Base-by-base conservation (phyloP, 2,329 filamentous ascomycete species). In the Colletotrichum cordylinicola region DNA sequence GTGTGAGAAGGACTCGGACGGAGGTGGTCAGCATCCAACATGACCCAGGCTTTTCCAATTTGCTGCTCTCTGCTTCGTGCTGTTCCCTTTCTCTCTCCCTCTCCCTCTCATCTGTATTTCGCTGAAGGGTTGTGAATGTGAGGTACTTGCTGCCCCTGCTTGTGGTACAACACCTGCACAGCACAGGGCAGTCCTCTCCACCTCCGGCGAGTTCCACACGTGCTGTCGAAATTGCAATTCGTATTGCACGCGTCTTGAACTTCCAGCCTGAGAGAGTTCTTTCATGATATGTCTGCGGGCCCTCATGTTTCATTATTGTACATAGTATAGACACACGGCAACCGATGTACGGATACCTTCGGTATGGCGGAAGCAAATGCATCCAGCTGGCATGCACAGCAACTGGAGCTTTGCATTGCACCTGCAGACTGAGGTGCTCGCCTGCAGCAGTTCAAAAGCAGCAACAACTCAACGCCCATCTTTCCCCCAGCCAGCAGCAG, bases 201-300 rank as follows among this genome's bases (percentile, higher is more conserved):
- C 29, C n/a, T n/a, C 10, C n/a, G 15, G 60, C 60, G 21, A 62
- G 15, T 24, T 18, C 16, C 60, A 37, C 35, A 10, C 52, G 29
- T 67, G 16, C 33, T 10, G 58, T 58, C 61, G 43, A 75, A 52
- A 75, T 75, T 73, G 35, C 69, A 31, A 58, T 64, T 75, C 73
- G 73, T 75, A 68, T 75, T 64, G 35, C 31, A 37, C 15, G 35
- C 43, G 18, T 31, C n/a, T 72, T 43, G 37, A 67, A 67, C 67
- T 55, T 73, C 55, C 69, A 62, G 64, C 35, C 70, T 61, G 37
- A 48, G 29, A 48, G 33, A 55, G 33, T 52, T 48, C 16, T 16
- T 37, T 8, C 29, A 29, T 29, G 18, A 27, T 60, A 27, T 24
- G 33, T n/a, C 29, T 35, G 37, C 24, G 21, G 33, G 31, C 16